Conservation (phyloP, 176 grass and related monocot genomes). For the Luzula sylvatica region DNA sequence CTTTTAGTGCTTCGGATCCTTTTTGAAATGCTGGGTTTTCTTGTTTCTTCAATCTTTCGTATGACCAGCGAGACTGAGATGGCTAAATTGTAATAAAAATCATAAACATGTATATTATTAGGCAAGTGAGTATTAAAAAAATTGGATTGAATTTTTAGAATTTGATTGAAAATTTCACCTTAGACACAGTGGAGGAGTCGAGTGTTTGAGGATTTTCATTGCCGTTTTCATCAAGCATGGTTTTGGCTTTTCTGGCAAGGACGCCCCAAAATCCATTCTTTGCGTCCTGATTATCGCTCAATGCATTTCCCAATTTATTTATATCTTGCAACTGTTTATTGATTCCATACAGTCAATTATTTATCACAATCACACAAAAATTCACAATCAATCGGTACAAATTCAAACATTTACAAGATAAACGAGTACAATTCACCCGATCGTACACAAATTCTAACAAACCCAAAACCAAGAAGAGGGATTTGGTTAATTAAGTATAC, state of each 20-base stretch:
- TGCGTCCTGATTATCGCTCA: slow-evolving; percentile 16
- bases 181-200: slow-evolving; percentile 1
- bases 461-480: too few relatives aligned
- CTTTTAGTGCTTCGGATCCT: slow-evolving; percentile 36
- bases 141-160: not conserved
- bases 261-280: slow-evolving; percentile 61
- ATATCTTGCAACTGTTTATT: slow-evolving; percentile 25
- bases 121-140: not conserved
- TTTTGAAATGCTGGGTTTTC: slow-evolving; percentile 39
- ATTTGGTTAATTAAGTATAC: too few relatives aligned
- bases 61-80: slow-evolving; percentile 46
- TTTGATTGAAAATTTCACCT: slow-evolving; percentile 20
- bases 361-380: not conserved
- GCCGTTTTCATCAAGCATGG: slow-evolving; percentile 56
- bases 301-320: slow-evolving; percentile 32
- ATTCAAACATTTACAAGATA: too few relatives aligned
- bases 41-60: slow-evolving; percentile 34
- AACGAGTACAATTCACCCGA: too few relatives aligned
- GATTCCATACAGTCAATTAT: too few relatives aligned
- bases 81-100: slow-evolving; percentile 11
- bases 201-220: not conserved
- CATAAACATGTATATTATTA: not conserved
- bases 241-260: slow-evolving; percentile 50
- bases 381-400: not conserved
- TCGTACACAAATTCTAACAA: too few relatives aligned